Base-by-base conservation (phyloP, 306 rosid species). In the Crataegus laevigata region DNA sequence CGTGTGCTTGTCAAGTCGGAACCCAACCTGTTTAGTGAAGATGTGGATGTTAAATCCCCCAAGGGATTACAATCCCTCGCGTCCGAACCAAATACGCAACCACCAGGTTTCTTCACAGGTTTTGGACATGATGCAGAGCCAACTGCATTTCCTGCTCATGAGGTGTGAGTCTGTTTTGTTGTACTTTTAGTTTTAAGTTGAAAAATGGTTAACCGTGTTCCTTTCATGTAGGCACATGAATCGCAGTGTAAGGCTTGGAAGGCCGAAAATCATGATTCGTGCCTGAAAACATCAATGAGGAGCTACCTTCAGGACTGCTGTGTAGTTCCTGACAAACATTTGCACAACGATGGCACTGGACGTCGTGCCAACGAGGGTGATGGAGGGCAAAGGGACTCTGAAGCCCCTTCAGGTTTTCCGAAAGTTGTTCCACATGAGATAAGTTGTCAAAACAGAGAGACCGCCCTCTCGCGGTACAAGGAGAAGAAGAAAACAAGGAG, bases 401-500 rank as follows among this genome's bases (percentile, higher is more conserved):
- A 84, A 54, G 60, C 78, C 50, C 24, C 75, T 18, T 24, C 84
- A 50, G 83, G 82, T 47, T 60, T 81, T 72, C 87, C 82, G 0
- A 93, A 69, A 77, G 83, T 84, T 45, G 76, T 71, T 50, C 38
- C 86, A 58, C 79, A 84, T 78, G 98, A 93, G 67, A 61, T 89
- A 71, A 78, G 77, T 13, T 88, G 83, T 75, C 93, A 86, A 80
- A 90, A 89, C 57, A 84, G 98, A 76, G 96, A 91, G 83, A 86
- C 91, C 32, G 96, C 98, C 24, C 79, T 93, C 57, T 81, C 88
- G 63, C 89, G 98, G 38, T 93, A 93, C 87, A 93, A 93, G 86
- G 91, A 89, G 86, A 93, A 93, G 88, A 93, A 84, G 87, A 91
- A 86, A 86, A 85, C 96, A 34, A 89, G 98, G 82, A 93, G 98